Conservation (phyloP, 2,329 filamentous ascomycete genomes). For the Colletotrichum tropicale region DNA sequence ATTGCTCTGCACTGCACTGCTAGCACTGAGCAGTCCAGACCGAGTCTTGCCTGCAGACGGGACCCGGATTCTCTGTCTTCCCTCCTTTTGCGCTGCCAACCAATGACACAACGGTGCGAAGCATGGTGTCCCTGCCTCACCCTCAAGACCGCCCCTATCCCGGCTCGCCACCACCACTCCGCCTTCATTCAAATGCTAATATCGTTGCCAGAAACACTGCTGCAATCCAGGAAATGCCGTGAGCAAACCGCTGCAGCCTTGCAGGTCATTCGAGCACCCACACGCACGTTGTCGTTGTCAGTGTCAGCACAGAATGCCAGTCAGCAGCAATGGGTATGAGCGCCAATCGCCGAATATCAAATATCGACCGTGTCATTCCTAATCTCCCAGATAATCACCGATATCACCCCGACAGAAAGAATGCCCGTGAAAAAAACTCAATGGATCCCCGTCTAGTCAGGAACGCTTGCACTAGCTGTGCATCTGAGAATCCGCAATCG, state of each 20-base stretch:
- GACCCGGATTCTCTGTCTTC: not conserved
- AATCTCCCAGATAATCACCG: constrained; percentile 9
- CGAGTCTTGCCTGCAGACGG: not conserved
- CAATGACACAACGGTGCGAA: not conserved
- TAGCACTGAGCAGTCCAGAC: not conserved
- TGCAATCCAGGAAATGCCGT: not conserved
- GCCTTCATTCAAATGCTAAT: not conserved
- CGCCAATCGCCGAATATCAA: not conserved
- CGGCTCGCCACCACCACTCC: not conserved
- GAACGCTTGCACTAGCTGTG: not conserved
- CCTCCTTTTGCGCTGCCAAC: not conserved
- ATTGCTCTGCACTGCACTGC: not conserved
- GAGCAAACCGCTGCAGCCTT: not conserved
- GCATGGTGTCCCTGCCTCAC: not conserved
- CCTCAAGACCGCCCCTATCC: not conserved
- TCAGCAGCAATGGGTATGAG: not conserved
- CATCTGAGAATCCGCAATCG: constrained; percentile 5
- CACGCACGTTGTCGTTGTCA: not conserved
- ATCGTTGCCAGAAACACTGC: not conserved
- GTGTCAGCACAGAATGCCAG: not conserved
- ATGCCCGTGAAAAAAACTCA: not conserved
- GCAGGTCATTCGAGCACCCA: not conserved
- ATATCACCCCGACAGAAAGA: constrained; percentile 5
- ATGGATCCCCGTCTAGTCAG: constrained; percentile 6
- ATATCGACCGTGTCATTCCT: not conserved